phyloP scores from a whole-genome alignment of 139 green algal genomes.

The Gonium pectorale region DNA sequence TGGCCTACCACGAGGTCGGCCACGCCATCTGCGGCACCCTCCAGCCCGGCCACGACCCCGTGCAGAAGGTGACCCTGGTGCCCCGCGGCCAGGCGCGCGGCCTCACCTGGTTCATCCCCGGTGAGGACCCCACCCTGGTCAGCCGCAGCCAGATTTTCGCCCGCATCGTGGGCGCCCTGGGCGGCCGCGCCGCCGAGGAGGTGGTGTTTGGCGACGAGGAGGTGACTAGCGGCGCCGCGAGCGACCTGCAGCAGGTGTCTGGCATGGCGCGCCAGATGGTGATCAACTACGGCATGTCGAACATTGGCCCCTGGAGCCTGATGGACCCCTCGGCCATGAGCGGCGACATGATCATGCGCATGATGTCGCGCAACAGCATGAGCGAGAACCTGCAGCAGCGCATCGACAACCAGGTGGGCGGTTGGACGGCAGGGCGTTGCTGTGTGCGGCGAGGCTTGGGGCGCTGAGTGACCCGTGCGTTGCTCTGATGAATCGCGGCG shows the following conservation, averaged over 20 bases:
- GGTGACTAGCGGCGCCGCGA: conserved; percentile 92
- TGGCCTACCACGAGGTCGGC: conserved; percentile 91
- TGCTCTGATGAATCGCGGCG: too few relatives aligned
- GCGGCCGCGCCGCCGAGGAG: conserved; percentile 97
- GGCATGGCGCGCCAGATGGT: conserved; percentile 97
- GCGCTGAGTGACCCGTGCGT: too few relatives aligned
- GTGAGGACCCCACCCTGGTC: conserved; percentile 97
- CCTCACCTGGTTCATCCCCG: conserved; percentile 97
- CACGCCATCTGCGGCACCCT: conserved; percentile 98
- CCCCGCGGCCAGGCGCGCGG: conserved; percentile 95
- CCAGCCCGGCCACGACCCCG: conserved; percentile 94
- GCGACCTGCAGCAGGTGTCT: conserved; percentile 75
- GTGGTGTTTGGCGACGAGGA: conserved; percentile 96
- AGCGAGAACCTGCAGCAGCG: conserved; percentile 93
- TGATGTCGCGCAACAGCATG: conserved; percentile 98
- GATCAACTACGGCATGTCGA: conserved; percentile 98
- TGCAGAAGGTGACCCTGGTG: conserved; percentile 99
- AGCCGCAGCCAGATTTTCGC: conserved; percentile 98
- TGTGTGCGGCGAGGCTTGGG: not conserved
- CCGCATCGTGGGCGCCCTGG: conserved; percentile 95
- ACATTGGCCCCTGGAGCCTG: conserved; percentile 97
- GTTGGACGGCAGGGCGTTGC: not conserved
- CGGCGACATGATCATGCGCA: conserved; percentile 98
- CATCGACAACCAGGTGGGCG: conserved; percentile 94
- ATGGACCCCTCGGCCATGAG: conserved; percentile 86